Base-by-base conservation (phyloP, 192 early-diverging fungal genomes). In the Rhizophlyctis rosea region DNA sequence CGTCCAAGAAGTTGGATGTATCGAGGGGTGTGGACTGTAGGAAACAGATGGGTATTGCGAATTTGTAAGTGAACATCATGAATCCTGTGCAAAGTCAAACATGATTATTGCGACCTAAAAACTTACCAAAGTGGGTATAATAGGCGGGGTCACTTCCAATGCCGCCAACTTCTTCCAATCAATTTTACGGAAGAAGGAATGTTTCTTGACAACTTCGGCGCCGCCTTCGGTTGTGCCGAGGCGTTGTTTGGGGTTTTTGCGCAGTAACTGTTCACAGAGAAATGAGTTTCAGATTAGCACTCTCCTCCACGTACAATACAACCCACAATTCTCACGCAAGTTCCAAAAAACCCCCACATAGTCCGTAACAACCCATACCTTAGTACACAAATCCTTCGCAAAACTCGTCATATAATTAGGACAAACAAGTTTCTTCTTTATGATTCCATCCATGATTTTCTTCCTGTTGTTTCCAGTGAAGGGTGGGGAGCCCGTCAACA, bases 401-500 rank as follows among this genome's bases (percentile, higher is more conserved):
- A 85, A 83, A 23, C 86, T 62, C 0, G 91, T 89, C 39, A 97
- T 56, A 63, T 90, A 95, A 32, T 85, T 83, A 4, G 94, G 94
- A 55, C 89, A 78, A 14, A 76, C 77, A 30, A 91, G 64, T 64
- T 94, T 93, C 67, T 88, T 90, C 64, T 89, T 90, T 55, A 90
- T 65, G 59, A 97, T 94, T 55, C 76, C 80, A 50, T 93, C 90
- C 78, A 90, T 81, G 27, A 94, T 87, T 70, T 92, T 88, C 67
- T 89, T 88, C 30, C 87, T 86, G 53, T 90, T 87, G 65, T 73
- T 79, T 33, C 89, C 89, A 24, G 81, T 84, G 76, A 95, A 98
- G 9, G 78, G 78, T 23, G 74, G 74, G 21, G 74, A 70, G 18
- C 94, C 92, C 0, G 88, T 93, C 44, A 97, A 73, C 94, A 97